These are phyloP conservation scores for Begonia masoniana DNA, from an alignment of 306 rosid genomes.

Conservation along the genomic window DNA sequence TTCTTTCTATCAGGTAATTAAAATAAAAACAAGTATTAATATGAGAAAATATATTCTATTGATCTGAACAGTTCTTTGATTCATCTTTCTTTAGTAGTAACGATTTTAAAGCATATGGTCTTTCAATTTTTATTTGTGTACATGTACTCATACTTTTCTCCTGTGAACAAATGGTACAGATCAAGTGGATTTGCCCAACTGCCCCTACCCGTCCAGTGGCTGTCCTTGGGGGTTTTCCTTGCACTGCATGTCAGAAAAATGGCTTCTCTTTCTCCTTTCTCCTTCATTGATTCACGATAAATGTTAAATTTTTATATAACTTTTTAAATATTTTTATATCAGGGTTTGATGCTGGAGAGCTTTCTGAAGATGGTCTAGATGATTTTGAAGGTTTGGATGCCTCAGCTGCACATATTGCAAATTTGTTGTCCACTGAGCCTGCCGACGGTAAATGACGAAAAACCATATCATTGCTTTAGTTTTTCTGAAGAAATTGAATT, in stretches of 20 bases:
- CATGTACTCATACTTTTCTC: background rate
- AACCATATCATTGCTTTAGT: background rate
- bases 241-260: slow-evolving; percentile 78
- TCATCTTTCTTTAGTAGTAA: background rate
- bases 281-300: background rate
- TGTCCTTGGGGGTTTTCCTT: slow-evolving; percentile 86
- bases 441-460: slow-evolving; percentile 50
- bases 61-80: background rate
- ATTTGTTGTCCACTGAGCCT: slow-evolving; percentile 91
- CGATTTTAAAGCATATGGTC: too few species aligned
- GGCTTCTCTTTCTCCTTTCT: slow-evolving; percentile 5
- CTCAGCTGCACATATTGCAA: slow-evolving; percentile 87
- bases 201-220: slow-evolving; percentile 99
- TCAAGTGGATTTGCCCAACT: slow-evolving; percentile 99
- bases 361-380: slow-evolving; percentile 85
- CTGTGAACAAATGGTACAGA: slow-evolving; percentile 30
- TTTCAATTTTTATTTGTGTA: background rate
- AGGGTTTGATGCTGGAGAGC: slow-evolving; percentile 98
- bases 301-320: background rate
- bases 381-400: slow-evolving; percentile 99
- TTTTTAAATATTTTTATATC: slow-evolving; percentile 15
- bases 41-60: too few species aligned
- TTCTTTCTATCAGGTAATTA: too few species aligned
- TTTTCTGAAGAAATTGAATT: too few species aligned
- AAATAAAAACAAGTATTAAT: too few species aligned